Base-by-base conservation (phyloP, 2,329 filamentous ascomycete genomes). In the Lasiodiplodia hormozganensis region DNA sequence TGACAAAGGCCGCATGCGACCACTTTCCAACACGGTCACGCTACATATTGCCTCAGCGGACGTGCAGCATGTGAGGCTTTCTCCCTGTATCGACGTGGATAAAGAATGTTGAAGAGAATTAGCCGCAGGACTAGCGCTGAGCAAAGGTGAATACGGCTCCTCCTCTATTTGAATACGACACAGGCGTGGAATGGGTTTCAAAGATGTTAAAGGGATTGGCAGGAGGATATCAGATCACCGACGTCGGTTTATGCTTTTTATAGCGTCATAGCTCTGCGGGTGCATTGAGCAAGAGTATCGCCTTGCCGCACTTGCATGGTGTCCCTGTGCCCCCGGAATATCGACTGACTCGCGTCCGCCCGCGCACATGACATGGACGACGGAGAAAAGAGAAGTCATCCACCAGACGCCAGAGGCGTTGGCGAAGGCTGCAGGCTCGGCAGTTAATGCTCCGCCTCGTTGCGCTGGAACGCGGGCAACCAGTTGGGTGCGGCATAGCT, bases 231-330 rank as follows among this genome's bases (percentile, higher is more conserved):
- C 10, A 10, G 34, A 25, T 64, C 28, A 40, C n/a, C 31, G 60
- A 64, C 28, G 60, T 64, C 28, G 60, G 5, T 52, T 64, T 64
- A 52, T 64, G 60, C 43, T 64, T 64, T 31, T 31, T n/a, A 64
- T 64, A 64, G 60, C 60, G 60, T 64, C 60, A 64, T 64, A 47
- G 60, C 38, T 52, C 47, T 36, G 36, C 25, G 60, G 43, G 60
- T 12, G 60, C 38, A 38, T 21, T 49, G 60, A 14, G 60, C 60
- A 49, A 43, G 36, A 64, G 38, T 64, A 64, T 52, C 60, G 47
- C 38, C 31, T 47, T 60, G 56, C 56, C 56, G 56, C 56, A 38
- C 56, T 36, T 60, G 56, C 56, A 60, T 47, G n/a, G 43, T 43
- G 34, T 58, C 34, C 34, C 36, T 58, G 54, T 58, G 56, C 40